Evolutionary conservation across 164 flowering plant species (phyloP).

Genomic region (Annona cherimola): DNA sequence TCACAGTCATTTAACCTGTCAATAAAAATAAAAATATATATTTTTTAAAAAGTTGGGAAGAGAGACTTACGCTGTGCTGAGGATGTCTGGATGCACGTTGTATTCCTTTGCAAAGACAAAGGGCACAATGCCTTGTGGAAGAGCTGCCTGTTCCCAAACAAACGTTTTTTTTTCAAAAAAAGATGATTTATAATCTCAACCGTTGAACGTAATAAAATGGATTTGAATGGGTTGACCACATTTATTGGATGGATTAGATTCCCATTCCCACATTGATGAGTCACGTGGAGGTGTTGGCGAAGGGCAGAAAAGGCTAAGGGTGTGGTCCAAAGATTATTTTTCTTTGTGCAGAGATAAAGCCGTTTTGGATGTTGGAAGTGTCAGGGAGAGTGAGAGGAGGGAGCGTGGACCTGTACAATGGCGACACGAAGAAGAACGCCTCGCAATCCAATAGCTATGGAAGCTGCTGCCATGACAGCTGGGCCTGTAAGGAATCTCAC

Average conservation of each 20-base stretch:
- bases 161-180: too few species aligned
- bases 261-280: too few species aligned
- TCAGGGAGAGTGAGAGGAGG: conserved; percentile 11
- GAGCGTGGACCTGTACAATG: conserved; percentile 70
- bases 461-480: conserved; percentile 96
- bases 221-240: too few species aligned
- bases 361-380: too few species aligned
- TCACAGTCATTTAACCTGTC: background rate
- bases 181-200: too few species aligned
- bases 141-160: conserved; percentile 58
- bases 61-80: conserved; percentile 58
- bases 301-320: too few species aligned
- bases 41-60: background rate
- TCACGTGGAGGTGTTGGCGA: too few species aligned
- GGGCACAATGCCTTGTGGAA: conserved; percentile 96
- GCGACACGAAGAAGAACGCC: conserved; percentile 78
- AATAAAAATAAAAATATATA: background rate
- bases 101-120: conserved; percentile 89
- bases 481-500: conserved; percentile 96
- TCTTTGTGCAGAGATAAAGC: too few species aligned
- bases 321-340: too few species aligned
- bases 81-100: conserved; percentile 88
- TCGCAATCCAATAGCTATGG: conserved; percentile 74
- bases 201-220: too few species aligned
- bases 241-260: too few species aligned